Conservation (phyloP, 164 flowering plant species). For the grape (Vitis vinifera) region ASM3070453v1 NC_081815.1:2832001-2832500, state of each 20-base stretch:
- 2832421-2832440: neutral
- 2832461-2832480: slow-evolving; percentile 29
- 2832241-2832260: slow-evolving; percentile 54
- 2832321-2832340: neutral
- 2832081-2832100: too few species aligned
- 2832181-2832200: slow-evolving; percentile 3
- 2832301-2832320: slow-evolving; percentile 3
- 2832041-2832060: neutral
- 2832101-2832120: too few species aligned
- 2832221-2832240: slow-evolving; percentile 53
- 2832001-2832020: neutral
- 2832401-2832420: slow-evolving; percentile 54
- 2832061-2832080: too few species aligned
- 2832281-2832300: slow-evolving; percentile 43
- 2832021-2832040: neutral
- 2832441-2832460: slow-evolving; percentile 5
- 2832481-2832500: slow-evolving; percentile 14
- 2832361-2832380: slow-evolving; percentile 66
- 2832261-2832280: slow-evolving; percentile 73
- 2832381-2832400: slow-evolving; percentile 91
- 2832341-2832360: slow-evolving; percentile 31
- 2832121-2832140: neutral
- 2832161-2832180: neutral
- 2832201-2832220: slow-evolving; percentile 55
- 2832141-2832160: too few species aligned